Evolutionary conservation across 495 filamentous ascomycete genomes (phyloP), one percentile per base, ranked within the genome.

Genomic region (Clohesyomyces aquaticus): DNA sequence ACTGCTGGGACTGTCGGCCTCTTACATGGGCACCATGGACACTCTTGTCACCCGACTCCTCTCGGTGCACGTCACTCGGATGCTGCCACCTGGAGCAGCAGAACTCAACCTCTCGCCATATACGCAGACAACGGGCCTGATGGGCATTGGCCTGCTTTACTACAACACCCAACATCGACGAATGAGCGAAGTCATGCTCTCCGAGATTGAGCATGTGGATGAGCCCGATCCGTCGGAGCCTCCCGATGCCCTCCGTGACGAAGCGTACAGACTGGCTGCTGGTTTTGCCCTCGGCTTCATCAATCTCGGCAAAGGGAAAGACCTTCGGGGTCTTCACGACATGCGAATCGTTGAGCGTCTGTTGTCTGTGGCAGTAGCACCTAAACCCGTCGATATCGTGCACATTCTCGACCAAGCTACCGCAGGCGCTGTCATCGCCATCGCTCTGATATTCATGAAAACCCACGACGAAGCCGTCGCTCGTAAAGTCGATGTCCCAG

Each of bases 111-210:
- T 99, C 10, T 96, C 92, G 4, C 86, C 91, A 2, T 79, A 95
- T n/a, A 96, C 92, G 0, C 95, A 99, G 70, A 97, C 95, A 0
- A 91, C 92, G 2, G 94, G 93, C 23, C 88, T 99, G 23, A 96
- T 99, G 92, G 94, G 95, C 1, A 96, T 98, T 63, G 94, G 94
- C 0, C 78, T 99, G 10, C 77, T 99, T 1, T 99, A 98, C 72
- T 96, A 89, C 77, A 88, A 91, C 72, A 96, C 92, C 22, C 94
- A 98, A 67, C 94, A 99, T 77, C 89, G 94, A 8, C 85, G 94
- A 51, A 99, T 99, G 94, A 96, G 91, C 71, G 94, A 99, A 73
- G 89, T 98, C 32, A 96, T 98, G 91, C 83, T 98, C 41, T 96
- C 93, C 0, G 94, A 99, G 73, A 94, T 99, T 49, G 93, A 97